Conservation (phyloP, 2,329 filamentous ascomycete species). For the Leptographium flavum region DNA sequence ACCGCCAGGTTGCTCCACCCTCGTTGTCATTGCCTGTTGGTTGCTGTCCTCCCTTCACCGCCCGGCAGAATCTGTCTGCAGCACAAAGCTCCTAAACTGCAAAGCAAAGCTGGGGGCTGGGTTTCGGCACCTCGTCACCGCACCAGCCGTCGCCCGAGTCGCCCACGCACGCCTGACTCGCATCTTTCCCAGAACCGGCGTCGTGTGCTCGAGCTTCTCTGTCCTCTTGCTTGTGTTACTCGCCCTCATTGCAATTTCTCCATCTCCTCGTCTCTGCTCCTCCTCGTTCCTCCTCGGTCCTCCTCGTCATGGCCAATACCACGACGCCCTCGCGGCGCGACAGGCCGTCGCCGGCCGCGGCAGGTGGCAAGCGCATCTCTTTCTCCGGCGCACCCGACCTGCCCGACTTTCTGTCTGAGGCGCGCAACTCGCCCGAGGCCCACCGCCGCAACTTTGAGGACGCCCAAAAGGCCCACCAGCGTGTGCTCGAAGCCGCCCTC, state of each 20-base stretch:
- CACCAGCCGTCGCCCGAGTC: too few relatives aligned
- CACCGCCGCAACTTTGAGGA: constrained; percentile 17
- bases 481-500: constrained; percentile 12
- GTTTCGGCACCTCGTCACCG: background rate
- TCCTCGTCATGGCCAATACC: constrained; percentile 15
- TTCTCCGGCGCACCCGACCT: constrained; percentile 10
- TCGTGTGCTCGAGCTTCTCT: too few relatives aligned
- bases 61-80: constrained; percentile 8
- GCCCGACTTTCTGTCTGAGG: constrained; percentile 15
- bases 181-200: too few relatives aligned
- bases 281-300: too few relatives aligned
- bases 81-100: background rate
- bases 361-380: constrained; percentile 2
- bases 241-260: too few relatives aligned
- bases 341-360: background rate
- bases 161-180: too few relatives aligned
- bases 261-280: too few relatives aligned
- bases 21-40: constrained; percentile 3
- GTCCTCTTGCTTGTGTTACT: too few relatives aligned
- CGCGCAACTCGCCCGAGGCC: constrained; percentile 19
- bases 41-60: constrained; percentile 5
- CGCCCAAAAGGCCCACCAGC: constrained; percentile 17
- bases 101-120: background rate
- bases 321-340: constrained; percentile 12
- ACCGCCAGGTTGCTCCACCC: constrained; percentile 7